Conservation (phyloP, 2,329 filamentous ascomycete genomes). For the Paracorniculantispora psalliotae region DNA sequence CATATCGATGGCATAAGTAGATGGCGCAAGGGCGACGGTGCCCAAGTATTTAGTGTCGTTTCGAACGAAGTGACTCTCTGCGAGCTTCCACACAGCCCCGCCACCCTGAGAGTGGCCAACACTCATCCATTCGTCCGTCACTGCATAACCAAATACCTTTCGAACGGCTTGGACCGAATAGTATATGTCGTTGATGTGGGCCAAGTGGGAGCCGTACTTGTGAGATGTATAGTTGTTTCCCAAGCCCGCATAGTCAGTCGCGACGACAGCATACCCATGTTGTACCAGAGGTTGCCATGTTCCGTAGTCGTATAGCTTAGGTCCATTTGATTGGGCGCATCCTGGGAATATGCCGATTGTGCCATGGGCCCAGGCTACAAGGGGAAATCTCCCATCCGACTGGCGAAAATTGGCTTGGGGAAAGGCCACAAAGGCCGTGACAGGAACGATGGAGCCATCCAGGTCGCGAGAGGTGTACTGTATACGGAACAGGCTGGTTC, state of each 20-base stretch:
- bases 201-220: constrained; percentile 14
- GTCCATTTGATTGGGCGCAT: constrained; percentile 17
- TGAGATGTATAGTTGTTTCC: constrained; percentile 19
- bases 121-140: constrained; percentile 14
- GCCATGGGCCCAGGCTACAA: constrained; percentile 18
- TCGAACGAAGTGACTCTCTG: constrained; percentile 13
- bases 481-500: constrained; percentile 15
- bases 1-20: constrained; percentile 15
- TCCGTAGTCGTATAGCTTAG: constrained; percentile 14
- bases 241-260: constrained; percentile 20
- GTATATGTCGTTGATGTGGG: neutral
- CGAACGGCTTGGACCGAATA: constrained; percentile 7
- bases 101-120: constrained; percentile 20
- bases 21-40: constrained; percentile 15
- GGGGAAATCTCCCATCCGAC: neutral
- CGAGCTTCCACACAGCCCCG: constrained; percentile 19
- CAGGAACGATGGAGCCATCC: constrained; percentile 14
- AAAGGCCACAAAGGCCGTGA: constrained; percentile 17
- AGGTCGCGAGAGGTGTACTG: constrained; percentile 19
- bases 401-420: neutral
- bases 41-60: constrained; percentile 12
- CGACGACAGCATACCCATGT: constrained; percentile 18
- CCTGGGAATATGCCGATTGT: constrained; percentile 15
- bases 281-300: constrained; percentile 15
- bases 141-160: neutral